Base-by-base conservation (phyloP, 768 basidiomycete genomes). In the Lentinula sp. region DNA sequence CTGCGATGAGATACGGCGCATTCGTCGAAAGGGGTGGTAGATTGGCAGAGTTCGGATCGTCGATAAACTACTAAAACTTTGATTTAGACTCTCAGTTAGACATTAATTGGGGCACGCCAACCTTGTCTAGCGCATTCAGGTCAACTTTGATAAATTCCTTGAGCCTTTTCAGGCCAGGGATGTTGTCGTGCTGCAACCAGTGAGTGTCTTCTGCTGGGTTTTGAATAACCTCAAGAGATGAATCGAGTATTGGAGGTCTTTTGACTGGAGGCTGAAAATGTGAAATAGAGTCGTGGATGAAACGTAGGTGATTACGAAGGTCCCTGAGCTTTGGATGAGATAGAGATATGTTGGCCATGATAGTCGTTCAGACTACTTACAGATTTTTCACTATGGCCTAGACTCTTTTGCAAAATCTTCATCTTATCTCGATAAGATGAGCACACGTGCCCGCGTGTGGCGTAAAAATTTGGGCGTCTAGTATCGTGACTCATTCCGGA, bases 1-100 rank as follows among this genome's bases (percentile, higher is more conserved):
- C 89, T 0, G 90, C 86, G 11, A 88, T 76, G 32, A 92, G 77
- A 66, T 93, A 91, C 9, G 88, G 88, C 0, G 91, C 87, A 70
- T 94, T 95, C 8, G 87, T 91, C 87, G 21, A 83, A 74, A 4
- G 84, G 69, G 59, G 50, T 0, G 84, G 81, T 1, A 80, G 71
- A n/a, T 75, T 69, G 15, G 67, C 74, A 43, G 75, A 79, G 31
- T 74, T 62, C 6, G 82, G 78, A 64, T 80, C 72, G 59, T 78
- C 74, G 57, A 88, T 78, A 68, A 86, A 85, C 87, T 89, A 88
- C 85, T 87, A 68, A 63, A 74, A 48, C 3, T 39, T 11, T 18
- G 11, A 18, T 31, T 59, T 18, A 50, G 57, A 35, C 34, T 45
- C 37, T 13, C 8, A 31, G 23, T 13, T 15, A 16, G 31, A 16